Conservation (phyloP, 257 asterid genomes). For the Scutellaria galericulata region DNA sequence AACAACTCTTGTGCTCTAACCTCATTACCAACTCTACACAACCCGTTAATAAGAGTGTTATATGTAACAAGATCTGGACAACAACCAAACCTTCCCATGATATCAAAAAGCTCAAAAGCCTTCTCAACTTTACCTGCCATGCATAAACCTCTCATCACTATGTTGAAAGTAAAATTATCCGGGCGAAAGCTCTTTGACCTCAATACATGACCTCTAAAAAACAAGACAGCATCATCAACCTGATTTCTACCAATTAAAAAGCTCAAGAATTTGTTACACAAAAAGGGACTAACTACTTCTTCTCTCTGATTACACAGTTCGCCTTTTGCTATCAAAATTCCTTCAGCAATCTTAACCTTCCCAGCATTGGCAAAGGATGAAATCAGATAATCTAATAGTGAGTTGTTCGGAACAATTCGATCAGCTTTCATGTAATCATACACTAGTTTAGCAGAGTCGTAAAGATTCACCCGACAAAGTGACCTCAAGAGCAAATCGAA, state of each 20-base stretch:
- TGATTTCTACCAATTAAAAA: slow-evolving; percentile 50
- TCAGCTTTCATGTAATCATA: slow-evolving; percentile 65
- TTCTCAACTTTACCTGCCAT: slow-evolving; percentile 55
- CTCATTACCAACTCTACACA: slow-evolving; percentile 64
- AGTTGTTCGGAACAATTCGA: slow-evolving; percentile 50
- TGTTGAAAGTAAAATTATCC: slow-evolving; percentile 75
- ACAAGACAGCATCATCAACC: slow-evolving; percentile 70
- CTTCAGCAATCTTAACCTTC: slow-evolving; percentile 58
- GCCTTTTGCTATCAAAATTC: slow-evolving; percentile 69
- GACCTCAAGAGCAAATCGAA: slow-evolving; percentile 71
- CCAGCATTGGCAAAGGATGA: slow-evolving; percentile 62
- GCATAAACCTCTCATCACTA: slow-evolving; percentile 79
- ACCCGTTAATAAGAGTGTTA: slow-evolving; percentile 72
- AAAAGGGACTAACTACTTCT: slow-evolving; percentile 54
- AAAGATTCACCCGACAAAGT: slow-evolving; percentile 60
- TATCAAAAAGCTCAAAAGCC: slow-evolving; percentile 68
- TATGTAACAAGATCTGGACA: slow-evolving; percentile 67
- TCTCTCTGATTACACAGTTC: slow-evolving; percentile 49
- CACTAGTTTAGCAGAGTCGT: slow-evolving; percentile 59
- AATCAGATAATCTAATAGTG: slow-evolving; percentile 52
- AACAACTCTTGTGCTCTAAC: slow-evolving; percentile 65
- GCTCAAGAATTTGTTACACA: slow-evolving; percentile 70
- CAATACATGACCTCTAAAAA: slow-evolving; percentile 65
- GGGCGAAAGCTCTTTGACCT: slow-evolving; percentile 59
- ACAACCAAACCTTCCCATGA: slow-evolving; percentile 66